A percentile compares a stretch with the other conserved stretches of the same genome.
Conservation (phyloP, 495 filamentous ascomycete species). For the Massariosphaeria phaeospora region DNA sequence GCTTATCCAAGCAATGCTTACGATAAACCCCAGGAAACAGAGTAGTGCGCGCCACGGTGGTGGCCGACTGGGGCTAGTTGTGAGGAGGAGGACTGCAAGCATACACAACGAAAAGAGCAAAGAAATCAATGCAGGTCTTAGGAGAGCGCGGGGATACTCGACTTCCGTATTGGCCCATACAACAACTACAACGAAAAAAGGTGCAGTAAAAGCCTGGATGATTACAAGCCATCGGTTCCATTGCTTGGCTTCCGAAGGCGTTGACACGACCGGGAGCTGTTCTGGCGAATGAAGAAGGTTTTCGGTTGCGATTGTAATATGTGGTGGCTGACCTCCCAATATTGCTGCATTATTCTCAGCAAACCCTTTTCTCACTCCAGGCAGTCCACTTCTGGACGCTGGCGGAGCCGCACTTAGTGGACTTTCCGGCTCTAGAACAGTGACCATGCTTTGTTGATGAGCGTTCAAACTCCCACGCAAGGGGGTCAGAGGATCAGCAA, state of each 20-base stretch:
- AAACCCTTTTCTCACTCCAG: neutral
- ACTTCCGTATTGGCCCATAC: conserved; percentile 65
- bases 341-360: neutral
- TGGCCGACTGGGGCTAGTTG: conserved; percentile 49
- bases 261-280: conserved; percentile 12
- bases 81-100: conserved; percentile 61
- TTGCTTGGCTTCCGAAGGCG: conserved; percentile 43
- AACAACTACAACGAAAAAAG: conserved; percentile 73
- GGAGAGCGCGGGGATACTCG: conserved; percentile 48
- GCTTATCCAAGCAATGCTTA: conserved; percentile 91
- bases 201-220: conserved; percentile 81
- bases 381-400: neutral
- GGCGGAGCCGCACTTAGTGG: neutral
- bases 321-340: neutral
- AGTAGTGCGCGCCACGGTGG: conserved; percentile 68
- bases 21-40: conserved; percentile 85
- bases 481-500: conserved; percentile 41
- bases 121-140: conserved; percentile 61
- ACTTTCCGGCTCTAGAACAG: conserved; percentile 18
- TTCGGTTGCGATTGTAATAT: conserved; percentile 4
- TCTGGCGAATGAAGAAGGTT: conserved; percentile 27
- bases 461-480: conserved; percentile 31
- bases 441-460: conserved; percentile 15
- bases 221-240: conserved; percentile 91
- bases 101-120: conserved; percentile 64